A percentile compares a stretch with the other conserved stretches of the same genome.
Evolutionary conservation across 192 early-diverging fungal species (phyloP).

Genomic region (Coemansia sp.): DNA sequence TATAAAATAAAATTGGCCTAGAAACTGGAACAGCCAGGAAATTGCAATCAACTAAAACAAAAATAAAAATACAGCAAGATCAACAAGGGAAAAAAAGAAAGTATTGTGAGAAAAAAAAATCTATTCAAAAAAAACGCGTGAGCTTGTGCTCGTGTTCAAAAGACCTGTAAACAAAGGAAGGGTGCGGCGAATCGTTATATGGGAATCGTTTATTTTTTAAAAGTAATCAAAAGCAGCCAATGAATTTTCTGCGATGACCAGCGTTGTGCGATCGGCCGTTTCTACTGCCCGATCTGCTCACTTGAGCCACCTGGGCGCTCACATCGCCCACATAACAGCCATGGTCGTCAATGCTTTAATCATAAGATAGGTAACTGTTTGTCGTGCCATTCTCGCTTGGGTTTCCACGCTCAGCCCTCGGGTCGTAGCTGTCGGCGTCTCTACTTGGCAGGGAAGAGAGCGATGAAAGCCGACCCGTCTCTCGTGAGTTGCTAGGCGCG

Average conservation of each 20-base stretch:
- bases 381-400: background rate
- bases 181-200: background rate
- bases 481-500: background rate
- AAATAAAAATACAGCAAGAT: slow-evolving; percentile 13
- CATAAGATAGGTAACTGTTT: background rate
- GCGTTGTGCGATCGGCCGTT: background rate
- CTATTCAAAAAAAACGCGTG: background rate
- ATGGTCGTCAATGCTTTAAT: background rate
- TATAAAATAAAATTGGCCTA: background rate
- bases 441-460: background rate
- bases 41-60: slow-evolving; percentile 4
- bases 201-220: background rate
- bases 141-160: slow-evolving; percentile 1
- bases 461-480: background rate
- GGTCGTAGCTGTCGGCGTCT: background rate
- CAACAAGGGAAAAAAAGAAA: background rate
- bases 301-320: too few species aligned
- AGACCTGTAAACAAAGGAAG: background rate
- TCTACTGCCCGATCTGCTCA: background rate
- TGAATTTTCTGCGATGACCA: background rate
- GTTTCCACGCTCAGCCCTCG: background rate
- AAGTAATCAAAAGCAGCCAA: background rate
- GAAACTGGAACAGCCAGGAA: background rate
- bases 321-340: background rate
- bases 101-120: slow-evolving; percentile 4